phyloP scores from a whole-genome alignment of 192 early-diverging fungal genomes.

The Diversispora eburnea region DNA sequence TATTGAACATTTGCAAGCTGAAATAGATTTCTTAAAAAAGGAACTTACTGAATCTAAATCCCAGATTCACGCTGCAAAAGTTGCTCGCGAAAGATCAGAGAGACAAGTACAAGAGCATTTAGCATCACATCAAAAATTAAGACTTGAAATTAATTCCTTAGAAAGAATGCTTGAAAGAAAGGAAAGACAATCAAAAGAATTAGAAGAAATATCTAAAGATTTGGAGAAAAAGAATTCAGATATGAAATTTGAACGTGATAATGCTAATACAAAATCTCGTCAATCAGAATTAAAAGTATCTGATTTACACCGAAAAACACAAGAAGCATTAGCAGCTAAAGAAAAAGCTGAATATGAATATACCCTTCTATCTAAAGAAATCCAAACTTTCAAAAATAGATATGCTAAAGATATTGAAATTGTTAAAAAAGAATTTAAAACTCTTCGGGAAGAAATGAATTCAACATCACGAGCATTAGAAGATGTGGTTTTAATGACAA shows the following conservation, averaged over 20 bases:
- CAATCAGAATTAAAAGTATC: constrained; percentile 30
- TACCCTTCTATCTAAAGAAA: constrained; percentile 27
- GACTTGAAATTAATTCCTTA: constrained; percentile 26
- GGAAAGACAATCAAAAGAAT: constrained; percentile 26
- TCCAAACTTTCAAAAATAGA: constrained; percentile 20
- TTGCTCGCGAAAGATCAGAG: constrained; percentile 25
- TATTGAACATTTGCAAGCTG: constrained; percentile 23
- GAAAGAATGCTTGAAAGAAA: constrained; percentile 28
- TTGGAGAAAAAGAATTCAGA: constrained; percentile 18
- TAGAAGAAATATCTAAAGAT: constrained; percentile 16
- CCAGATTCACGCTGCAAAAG: constrained; percentile 15
- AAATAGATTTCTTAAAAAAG: constrained; percentile 27
- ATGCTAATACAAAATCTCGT: constrained; percentile 22
- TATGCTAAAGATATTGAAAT: constrained; percentile 25
- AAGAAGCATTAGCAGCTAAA: constrained; percentile 22
- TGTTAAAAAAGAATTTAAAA: constrained; percentile 23
- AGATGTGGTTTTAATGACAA: constrained; percentile 26
- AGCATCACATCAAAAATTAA: constrained; percentile 20
- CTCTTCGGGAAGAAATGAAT: constrained; percentile 20
- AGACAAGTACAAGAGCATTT: constrained; percentile 26
- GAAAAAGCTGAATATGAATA: constrained; percentile 28
- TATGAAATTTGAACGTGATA: constrained; percentile 31
- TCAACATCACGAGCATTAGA: constrained; percentile 17
- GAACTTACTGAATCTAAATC: constrained; percentile 24
- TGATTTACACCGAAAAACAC: constrained; percentile 17